Conservation (phyloP, 345 rosid genomes). For the Kernera saxatilis region DNA sequence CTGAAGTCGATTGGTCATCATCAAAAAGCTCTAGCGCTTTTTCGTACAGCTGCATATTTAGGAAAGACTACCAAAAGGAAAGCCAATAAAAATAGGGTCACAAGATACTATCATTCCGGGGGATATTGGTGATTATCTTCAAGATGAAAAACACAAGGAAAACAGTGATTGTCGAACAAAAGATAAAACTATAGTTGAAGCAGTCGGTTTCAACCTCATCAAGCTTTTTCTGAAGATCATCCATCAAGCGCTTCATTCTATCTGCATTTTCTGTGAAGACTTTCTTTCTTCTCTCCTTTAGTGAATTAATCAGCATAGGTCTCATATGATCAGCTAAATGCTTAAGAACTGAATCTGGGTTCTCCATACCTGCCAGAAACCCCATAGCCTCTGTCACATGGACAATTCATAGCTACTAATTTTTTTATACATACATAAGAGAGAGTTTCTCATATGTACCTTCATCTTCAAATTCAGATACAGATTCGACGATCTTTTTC, state of each 20-base stretch:
- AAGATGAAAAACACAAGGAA: conserved; percentile 16
- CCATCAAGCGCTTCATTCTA: conserved; percentile 64
- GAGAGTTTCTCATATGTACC: conserved; percentile 37
- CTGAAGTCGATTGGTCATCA: conserved; percentile 82
- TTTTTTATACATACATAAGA: background rate
- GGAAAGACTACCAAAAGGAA: conserved; percentile 60
- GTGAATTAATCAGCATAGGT: conserved; percentile 71
- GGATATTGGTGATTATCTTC: background rate
- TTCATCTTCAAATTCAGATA: conserved; percentile 87
- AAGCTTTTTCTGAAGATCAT: conserved; percentile 79
- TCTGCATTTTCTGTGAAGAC: conserved; percentile 84
- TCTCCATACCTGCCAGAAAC: conserved; percentile 55
- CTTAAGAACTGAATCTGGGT: conserved; percentile 48
- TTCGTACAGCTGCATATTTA: conserved; percentile 87
- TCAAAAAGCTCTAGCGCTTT: conserved; percentile 86
- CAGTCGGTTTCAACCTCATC: conserved; percentile 66
- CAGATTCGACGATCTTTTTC: conserved; percentile 47
- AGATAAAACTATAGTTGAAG: conserved; percentile 13
- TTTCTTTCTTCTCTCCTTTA: conserved; percentile 80
- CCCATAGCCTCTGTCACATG: conserved; percentile 8
- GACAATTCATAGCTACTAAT: background rate
- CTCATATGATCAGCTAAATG: conserved; percentile 65
- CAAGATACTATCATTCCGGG: background rate
- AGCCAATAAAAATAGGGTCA: background rate
- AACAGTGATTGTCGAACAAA: background rate